Conservation (phyloP, 2,329 filamentous ascomycete species). For the Alternaria infectoria region DNA sequence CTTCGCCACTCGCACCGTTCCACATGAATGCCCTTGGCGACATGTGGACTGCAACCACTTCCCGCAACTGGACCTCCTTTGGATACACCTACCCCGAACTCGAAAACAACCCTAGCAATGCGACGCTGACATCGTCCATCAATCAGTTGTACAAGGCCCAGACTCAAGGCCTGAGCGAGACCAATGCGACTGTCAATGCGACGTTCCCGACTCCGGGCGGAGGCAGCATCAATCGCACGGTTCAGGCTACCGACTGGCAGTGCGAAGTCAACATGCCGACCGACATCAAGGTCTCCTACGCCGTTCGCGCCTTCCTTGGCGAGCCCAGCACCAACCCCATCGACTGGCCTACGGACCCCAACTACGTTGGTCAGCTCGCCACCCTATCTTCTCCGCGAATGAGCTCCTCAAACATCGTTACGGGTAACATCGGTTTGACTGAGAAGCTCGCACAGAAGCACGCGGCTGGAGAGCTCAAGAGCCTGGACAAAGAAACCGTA, state of each 20-base stretch:
- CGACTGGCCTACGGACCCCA: conserved; percentile 47
- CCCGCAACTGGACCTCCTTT: conserved; percentile 39
- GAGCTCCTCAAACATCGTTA: conserved; percentile 47
- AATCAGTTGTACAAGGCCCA: conserved; percentile 37
- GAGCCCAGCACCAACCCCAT: conserved; percentile 29
- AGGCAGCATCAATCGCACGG: conserved; percentile 9
- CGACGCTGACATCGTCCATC: conserved; percentile 33
- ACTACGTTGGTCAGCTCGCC: conserved; percentile 51
- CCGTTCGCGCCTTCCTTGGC: conserved; percentile 42
- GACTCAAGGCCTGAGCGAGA: conserved; percentile 32
- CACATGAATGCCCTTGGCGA: conserved; percentile 42
- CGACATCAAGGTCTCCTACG: conserved; percentile 41
- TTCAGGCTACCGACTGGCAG: conserved; percentile 37
- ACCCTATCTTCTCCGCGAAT: conserved; percentile 46
- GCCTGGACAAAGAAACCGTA: conserved; percentile 27
- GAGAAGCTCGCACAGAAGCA: conserved; percentile 39
- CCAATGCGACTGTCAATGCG: conserved; percentile 25
- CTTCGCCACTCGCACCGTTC: conserved; percentile 36
- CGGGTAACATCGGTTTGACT: conserved; percentile 51
- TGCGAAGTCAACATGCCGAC: conserved; percentile 41
- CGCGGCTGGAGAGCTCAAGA: conserved; percentile 32
- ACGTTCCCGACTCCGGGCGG: conserved; percentile 9
- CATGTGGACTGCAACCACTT: conserved; percentile 37
- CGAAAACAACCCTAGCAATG: conserved; percentile 30
- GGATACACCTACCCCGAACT: conserved; percentile 46